Percentiles rank a stretch among this genome's conserved stretches.
Evolutionary conservation across 1,284 basidiomycete species (phyloP).

Genomic region (Apiotrichum sp.): DNA sequence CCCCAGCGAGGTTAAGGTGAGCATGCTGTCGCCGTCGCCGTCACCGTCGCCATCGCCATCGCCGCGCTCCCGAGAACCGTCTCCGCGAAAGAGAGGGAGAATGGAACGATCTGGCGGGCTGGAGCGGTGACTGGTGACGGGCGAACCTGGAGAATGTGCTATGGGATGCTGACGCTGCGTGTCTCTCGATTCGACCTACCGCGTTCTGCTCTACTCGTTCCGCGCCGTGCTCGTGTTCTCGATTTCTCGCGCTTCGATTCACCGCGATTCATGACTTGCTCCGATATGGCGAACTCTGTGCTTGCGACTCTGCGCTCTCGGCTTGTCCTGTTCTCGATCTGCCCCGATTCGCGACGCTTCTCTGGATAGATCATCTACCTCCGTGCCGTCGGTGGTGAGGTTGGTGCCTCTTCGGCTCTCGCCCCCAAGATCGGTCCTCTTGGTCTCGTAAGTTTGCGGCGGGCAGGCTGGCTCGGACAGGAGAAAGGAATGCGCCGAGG

Average conservation of each 20-base stretch:
- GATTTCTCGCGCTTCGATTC: neutral
- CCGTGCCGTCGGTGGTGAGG: constrained; percentile 98
- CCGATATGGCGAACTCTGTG: neutral
- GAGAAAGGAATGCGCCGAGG: neutral
- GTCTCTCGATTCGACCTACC: no score
- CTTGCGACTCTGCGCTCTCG: neutral
- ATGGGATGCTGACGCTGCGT: no score
- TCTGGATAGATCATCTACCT: constrained; percentile 84
- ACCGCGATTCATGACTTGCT: neutral
- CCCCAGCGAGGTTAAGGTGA: constrained; percentile 47
- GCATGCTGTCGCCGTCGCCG: constrained; percentile 5
- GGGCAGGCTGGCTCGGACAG: neutral
- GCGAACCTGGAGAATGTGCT: no score
- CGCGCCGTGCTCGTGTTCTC: neutral
- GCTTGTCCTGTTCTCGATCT: neutral
- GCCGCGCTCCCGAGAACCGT: neutral
- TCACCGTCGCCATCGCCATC: neutral
- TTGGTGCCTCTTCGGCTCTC: constrained; percentile 96
- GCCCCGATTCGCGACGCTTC: neutral
- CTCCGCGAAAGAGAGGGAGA: neutral
- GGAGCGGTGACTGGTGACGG: neutral
- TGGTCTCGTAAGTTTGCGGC: constrained; percentile 72
- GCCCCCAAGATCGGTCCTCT: constrained; percentile 99
- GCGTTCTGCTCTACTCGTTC: neutral
- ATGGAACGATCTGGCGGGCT: neutral